Base-by-base conservation (phyloP, 2,329 filamentous ascomycete species). In the Clarireedia paspali region DNA sequence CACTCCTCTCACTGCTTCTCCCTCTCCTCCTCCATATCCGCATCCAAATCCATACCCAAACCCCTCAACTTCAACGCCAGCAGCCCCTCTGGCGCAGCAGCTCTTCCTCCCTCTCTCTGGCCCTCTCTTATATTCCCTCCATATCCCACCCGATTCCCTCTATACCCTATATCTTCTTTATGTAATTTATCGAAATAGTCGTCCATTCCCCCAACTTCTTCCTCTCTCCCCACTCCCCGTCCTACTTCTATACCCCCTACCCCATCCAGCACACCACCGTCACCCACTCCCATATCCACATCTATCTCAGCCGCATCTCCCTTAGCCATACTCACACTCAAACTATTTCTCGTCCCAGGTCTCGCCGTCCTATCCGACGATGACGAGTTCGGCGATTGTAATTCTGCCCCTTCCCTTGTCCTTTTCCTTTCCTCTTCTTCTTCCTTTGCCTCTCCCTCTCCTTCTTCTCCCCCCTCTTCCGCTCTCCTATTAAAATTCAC, bases 11-110 rank as follows among this genome's bases (percentile, higher is more conserved):
- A 20, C 20, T 20, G 20, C 20, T 20, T 20, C 20, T 20, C 20
- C 20, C 20, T 20, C 20, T 20, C 20, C 20, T 20, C 20, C n/a
- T 39, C 7, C 24, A 5, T 20, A 24, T 45, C 30, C 15, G 36
- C 38, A 34, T 50, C 42, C 27, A 24, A 34, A 30, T 34, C 24
- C 36, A 52, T 34, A 4, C 64, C 68, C 5, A 70, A 59, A 40
- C 82, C 80, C 61, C 83, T 79, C 46, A 92, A 72, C 56, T 83
- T 79, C 67, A 83, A 83, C 10, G 88, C 88, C 15, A 94, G 73
- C 15, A 94, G 70, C 2, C 88, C 82, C 64, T 89, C 85, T 4
- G 80, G 76, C 1, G 72, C 72, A 2, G 71, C 65, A 49, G 42
- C 24, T 36, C 39, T 23, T 27, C 34, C 48, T 6, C 34, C 23